These are phyloP conservation scores for Fusarium fracticaudum DNA, from an alignment of 2,329 filamentous ascomycete species.

Conservation along the genomic window DNA sequence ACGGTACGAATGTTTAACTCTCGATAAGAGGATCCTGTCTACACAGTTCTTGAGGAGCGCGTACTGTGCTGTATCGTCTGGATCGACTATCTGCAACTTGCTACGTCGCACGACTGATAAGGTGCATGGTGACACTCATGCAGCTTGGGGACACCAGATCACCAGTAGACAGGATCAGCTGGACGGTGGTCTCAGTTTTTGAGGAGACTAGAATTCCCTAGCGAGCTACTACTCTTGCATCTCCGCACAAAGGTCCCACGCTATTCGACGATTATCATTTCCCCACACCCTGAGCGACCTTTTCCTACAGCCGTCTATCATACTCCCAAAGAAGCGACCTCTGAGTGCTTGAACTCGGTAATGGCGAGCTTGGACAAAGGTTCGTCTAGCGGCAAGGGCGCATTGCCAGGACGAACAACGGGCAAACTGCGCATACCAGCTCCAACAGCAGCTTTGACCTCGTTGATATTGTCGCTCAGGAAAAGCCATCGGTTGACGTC, in stretches of 20 bases:
- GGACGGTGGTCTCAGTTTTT: conserved; percentile 38
- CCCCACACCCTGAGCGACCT: conserved; percentile 28
- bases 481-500: conserved; percentile 72
- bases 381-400: conserved; percentile 64
- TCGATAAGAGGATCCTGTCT: conserved; percentile 18
- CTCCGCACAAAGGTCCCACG: conserved; percentile 38
- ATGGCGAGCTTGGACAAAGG: conserved; percentile 48
- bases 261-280: conserved; percentile 29
- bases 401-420: conserved; percentile 76
- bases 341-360: conserved; percentile 46
- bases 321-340: conserved; percentile 34
- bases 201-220: conserved; percentile 38
- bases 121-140: conserved; percentile 31
- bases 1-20: conserved; percentile 2
- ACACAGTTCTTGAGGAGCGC: conserved; percentile 18
- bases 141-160: conserved; percentile 30
- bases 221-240: conserved; percentile 36
- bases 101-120: conserved; percentile 33
- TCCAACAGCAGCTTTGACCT: conserved; percentile 69
- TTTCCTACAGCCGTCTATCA: conserved; percentile 36
- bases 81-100: conserved; percentile 25
- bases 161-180: conserved; percentile 36
- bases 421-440: conserved; percentile 72
- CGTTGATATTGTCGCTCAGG: conserved; percentile 80
- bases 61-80: conserved; percentile 15